phyloP scores from a whole-genome alignment of 2,329 filamentous ascomycete genomes.

The Zelopaecilomyces penicillatus region DNA sequence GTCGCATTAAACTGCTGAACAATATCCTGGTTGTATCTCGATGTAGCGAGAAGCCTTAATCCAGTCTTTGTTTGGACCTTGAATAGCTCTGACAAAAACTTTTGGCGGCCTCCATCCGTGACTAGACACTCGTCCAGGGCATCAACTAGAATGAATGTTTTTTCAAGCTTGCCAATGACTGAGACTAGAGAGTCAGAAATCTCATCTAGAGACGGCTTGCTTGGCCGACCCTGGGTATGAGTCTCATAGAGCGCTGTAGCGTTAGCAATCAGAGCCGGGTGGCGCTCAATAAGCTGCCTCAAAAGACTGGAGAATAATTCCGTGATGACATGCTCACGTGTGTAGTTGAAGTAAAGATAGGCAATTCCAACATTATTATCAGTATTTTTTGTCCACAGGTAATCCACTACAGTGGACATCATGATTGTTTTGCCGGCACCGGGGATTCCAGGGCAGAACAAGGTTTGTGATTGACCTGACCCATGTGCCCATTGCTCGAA shows the following conservation, averaged over 20 bases:
- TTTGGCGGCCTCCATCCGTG: neutral
- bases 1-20: neutral
- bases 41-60: neutral
- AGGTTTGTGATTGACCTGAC: neutral
- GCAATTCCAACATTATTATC: neutral
- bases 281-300: neutral
- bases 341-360: slow-evolving; percentile 4
- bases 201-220: slow-evolving; percentile 2
- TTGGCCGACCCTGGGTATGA: neutral
- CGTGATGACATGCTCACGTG: neutral
- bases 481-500: no score
- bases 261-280: neutral
- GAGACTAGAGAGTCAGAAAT: slow-evolving; percentile 1
- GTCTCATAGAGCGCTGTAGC: neutral
- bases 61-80: neutral
- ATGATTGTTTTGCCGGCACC: neutral
- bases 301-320: neutral
- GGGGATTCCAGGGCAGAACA: neutral
- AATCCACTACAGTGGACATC: neutral
- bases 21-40: slow-evolving; percentile 1
- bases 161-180: neutral
- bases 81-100: slow-evolving; percentile 2
- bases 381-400: neutral
- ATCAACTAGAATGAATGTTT: slow-evolving; percentile 3
- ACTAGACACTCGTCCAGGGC: slow-evolving; percentile 1